phyloP scores from a whole-genome alignment of 306 rosid genomes.

The Morella rubra region DNA sequence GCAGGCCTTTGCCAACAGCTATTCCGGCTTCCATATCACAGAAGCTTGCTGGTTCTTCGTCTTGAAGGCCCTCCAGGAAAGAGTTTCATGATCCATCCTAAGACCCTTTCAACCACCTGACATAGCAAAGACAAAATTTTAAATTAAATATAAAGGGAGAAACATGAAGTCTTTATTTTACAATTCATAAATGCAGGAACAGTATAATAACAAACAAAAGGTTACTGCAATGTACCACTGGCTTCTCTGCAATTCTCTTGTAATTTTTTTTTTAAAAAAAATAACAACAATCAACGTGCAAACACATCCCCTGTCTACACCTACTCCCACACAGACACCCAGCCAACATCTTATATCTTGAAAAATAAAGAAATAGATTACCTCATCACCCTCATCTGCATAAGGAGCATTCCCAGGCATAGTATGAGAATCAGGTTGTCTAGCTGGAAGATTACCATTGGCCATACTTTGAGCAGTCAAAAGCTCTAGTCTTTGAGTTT shows the following conservation, averaged over 20 bases:
- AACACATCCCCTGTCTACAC: neutral
- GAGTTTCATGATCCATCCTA: conserved; percentile 98
- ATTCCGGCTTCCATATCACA: conserved; percentile 43
- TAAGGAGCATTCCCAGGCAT: conserved; percentile 52
- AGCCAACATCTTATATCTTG: neutral
- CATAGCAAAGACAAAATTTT: neutral
- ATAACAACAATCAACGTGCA: neutral
- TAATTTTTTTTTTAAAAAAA: too few relatives aligned
- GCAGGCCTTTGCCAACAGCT: conserved; percentile 22
- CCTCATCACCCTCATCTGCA: conserved; percentile 99
- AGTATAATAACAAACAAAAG: neutral
- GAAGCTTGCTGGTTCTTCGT: conserved; percentile 92
- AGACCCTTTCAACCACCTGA: conserved; percentile 94
- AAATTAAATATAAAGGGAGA: conserved; percentile 10
- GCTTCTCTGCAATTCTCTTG: neutral
- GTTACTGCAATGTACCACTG: neutral
- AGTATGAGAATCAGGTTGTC: conserved; percentile 52
- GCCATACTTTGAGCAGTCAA: conserved; percentile 90
- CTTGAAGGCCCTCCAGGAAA: conserved; percentile 93
- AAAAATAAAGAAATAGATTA: conserved; percentile 19
- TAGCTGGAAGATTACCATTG: conserved; percentile 45
- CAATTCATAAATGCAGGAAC: neutral
- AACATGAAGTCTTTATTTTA: conserved; percentile 15
- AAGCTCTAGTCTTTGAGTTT: conserved; percentile 96
- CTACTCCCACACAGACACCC: neutral